Conservation (phyloP, 805 yeast species). For the Starmerella stellata region DNA sequence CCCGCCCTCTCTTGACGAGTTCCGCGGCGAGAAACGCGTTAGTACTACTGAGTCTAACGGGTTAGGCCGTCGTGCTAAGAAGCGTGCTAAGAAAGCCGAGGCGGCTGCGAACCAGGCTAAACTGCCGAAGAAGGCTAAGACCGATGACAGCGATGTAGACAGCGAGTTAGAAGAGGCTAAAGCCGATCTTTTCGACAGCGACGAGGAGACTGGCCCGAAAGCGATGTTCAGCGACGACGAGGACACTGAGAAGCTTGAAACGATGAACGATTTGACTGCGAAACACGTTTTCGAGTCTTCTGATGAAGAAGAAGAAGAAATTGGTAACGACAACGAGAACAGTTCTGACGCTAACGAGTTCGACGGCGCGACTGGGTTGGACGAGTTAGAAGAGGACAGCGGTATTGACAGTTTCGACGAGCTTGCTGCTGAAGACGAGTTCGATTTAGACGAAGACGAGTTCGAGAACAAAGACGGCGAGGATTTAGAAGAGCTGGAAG, state of each 20-base stretch:
- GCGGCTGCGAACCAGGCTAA: slow-evolving; percentile 17
- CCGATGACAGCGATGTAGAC: slow-evolving; percentile 28
- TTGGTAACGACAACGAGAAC: slow-evolving; percentile 11
- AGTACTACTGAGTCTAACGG: slow-evolving; percentile 12
- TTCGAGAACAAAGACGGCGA: slow-evolving; percentile 13
- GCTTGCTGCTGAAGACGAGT: slow-evolving; percentile 15
- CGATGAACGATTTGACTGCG: slow-evolving; percentile 19
- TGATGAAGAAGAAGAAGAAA: slow-evolving; percentile 10
- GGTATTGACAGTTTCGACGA: slow-evolving; percentile 16
- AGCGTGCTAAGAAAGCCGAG: slow-evolving; percentile 18
- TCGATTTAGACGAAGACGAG: too few species aligned
- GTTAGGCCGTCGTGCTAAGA: slow-evolving; percentile 19
- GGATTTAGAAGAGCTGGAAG: slow-evolving; percentile 13
- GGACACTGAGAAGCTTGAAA: slow-evolving; percentile 33
- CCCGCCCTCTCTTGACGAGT: slow-evolving; percentile 79
- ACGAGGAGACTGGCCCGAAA: slow-evolving; percentile 32
- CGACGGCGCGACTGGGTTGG: slow-evolving; percentile 13
- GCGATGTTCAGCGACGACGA: slow-evolving; percentile 71
- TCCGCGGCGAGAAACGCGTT: slow-evolving; percentile 27
- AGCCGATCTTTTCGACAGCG: slow-evolving; percentile 41
- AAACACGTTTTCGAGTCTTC: slow-evolving; percentile 15
- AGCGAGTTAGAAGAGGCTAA: slow-evolving; percentile 37
- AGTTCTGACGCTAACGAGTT: slow-evolving; percentile 10
- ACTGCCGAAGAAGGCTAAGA: slow-evolving; percentile 16
- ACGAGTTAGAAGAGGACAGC: too few species aligned